Evolutionary conservation across 2,329 filamentous ascomycete species (phyloP), one percentile per base, ranked within the genome.

Genomic region (Ceratocystis diversiconidia): DNA sequence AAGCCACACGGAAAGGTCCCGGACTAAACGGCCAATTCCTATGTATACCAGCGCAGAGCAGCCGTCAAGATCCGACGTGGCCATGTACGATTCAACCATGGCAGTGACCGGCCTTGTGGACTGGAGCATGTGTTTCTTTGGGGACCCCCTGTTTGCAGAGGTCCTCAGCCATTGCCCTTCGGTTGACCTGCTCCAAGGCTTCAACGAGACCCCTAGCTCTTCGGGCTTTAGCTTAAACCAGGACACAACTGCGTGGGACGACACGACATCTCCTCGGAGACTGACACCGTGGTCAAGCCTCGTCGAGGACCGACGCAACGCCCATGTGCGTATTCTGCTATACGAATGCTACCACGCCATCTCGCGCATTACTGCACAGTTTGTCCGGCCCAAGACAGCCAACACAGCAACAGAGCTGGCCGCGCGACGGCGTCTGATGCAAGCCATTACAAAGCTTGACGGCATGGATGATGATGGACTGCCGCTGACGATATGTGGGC

Each of bases 81-180:
- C 8, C 3, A 15, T 61, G 12, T 66, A 63, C 55, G 61, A 62
- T 22, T 52, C 63, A 2, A 65, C 68, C 0, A 72, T 79, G 15
- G 70, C 70, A 25, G 71, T 84, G 15, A 79, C 76, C 0, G 82
- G 82, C 0, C 71, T 85, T n/a, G 76, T 76, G 41, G 80, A 83
- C 72, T 86, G 83, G 83, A 80, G 80, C 67, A 80, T 79, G 66
- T 79, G 80, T 55, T 69, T 85, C 10, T 85, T 86, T 68, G 83
- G 83, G 10, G 84, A 86, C 68, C 82, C 83, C 0, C 71, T 85
- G 1, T 74, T 86, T 62, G 76, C 79, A 1, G 75, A 74, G 2
- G 75, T 76, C 5, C 82, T 85, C 69, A 76, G 74, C 69, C 75
- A 77, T 15, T 71, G 74, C 19, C 75, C 78, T 0, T 78, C 74